Percentiles rank a stretch among this genome's conserved stretches.
phyloP scores from a whole-genome alignment of 495 filamentous ascomycete species.

The Penicillium steckii region DNA sequence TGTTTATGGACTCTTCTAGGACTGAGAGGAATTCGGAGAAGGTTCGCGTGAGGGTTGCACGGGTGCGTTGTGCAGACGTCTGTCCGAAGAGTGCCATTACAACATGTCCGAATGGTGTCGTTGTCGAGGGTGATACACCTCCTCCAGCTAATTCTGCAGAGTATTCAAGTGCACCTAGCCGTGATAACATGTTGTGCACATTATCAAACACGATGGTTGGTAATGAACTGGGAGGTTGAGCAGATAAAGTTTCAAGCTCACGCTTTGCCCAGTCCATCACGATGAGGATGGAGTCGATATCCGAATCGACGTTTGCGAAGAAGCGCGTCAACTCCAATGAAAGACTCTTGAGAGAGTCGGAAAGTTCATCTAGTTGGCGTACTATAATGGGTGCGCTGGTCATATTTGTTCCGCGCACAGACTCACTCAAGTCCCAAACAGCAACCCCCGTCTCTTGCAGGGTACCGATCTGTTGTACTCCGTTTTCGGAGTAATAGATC shows the following conservation, averaged over 20 bases:
- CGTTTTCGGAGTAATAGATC: conserved; percentile 89
- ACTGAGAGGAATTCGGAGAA: conserved; percentile 86
- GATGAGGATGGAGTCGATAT: conserved; percentile 85
- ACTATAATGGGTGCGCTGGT: conserved; percentile 84
- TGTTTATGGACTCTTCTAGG: conserved; percentile 83
- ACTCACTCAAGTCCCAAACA: conserved; percentile 90
- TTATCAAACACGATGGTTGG: conserved; percentile 72
- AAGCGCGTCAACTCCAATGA: conserved; percentile 81
- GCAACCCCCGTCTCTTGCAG: conserved; percentile 86
- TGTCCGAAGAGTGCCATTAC: conserved; percentile 74
- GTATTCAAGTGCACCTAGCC: conserved; percentile 65
- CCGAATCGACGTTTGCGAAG: conserved; percentile 87
- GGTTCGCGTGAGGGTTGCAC: conserved; percentile 73
- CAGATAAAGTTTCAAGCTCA: conserved; percentile 62
- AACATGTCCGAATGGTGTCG: conserved; percentile 64
- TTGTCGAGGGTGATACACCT: conserved; percentile 44
- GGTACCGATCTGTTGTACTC: conserved; percentile 76
- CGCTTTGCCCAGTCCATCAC: conserved; percentile 94
- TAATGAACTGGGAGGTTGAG: conserved; percentile 52
- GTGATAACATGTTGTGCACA: conserved; percentile 70
- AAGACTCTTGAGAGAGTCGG: conserved; percentile 76
- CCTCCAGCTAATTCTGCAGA: conserved; percentile 32
- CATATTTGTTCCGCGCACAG: conserved; percentile 84
- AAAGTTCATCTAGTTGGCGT: conserved; percentile 75
- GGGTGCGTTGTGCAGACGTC: conserved; percentile 74